Evolutionary conservation across 768 basidiomycete species (phyloP).

Genomic region (Leucocoprinus leucothites): DNA sequence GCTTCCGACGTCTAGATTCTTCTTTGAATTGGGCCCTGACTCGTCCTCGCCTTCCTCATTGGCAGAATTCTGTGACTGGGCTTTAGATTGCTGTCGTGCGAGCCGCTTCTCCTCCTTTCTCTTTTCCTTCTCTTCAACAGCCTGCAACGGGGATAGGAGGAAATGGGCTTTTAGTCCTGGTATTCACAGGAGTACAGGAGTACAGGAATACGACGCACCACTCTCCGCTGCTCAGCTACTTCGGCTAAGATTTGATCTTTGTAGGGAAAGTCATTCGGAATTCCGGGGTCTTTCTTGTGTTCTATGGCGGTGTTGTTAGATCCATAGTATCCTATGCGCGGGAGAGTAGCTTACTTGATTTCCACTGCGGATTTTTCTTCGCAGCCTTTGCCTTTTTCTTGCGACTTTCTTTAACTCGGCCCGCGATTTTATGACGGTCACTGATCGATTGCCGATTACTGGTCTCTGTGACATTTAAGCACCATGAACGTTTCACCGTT

Average conservation of each 20-base stretch:
- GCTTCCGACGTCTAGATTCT: conserved; percentile 44
- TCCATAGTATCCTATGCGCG: background rate
- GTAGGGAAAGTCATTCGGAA: conserved; percentile 90
- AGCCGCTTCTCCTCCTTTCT: conserved; percentile 58
- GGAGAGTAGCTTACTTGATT: conserved; percentile 62
- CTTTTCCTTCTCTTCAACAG: conserved; percentile 71
- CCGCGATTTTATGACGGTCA: conserved; percentile 67
- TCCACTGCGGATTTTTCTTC: conserved; percentile 85
- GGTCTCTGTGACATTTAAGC: conserved; percentile 55
- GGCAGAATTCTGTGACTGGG: conserved; percentile 17
- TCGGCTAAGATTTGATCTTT: conserved; percentile 95
- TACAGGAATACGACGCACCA: conserved; percentile 39
- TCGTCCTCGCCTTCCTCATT: conserved; percentile 22
- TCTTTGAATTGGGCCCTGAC: conserved; percentile 26
- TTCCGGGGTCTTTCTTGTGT: conserved; percentile 86
- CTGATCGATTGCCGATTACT: conserved; percentile 76
- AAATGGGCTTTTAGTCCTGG: background rate
- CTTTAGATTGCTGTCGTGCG: conserved; percentile 21
- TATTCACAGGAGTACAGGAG: background rate
- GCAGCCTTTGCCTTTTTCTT: conserved; percentile 73
- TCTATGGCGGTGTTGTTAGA: conserved; percentile 35
- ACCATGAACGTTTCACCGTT: background rate
- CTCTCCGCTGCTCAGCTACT: conserved; percentile 75
- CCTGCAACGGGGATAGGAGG: conserved; percentile 36
- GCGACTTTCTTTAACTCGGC: conserved; percentile 72